Evolutionary conservation across 441 rosid species (phyloP).

Genomic region (Francoa sonchifolia): DNA sequence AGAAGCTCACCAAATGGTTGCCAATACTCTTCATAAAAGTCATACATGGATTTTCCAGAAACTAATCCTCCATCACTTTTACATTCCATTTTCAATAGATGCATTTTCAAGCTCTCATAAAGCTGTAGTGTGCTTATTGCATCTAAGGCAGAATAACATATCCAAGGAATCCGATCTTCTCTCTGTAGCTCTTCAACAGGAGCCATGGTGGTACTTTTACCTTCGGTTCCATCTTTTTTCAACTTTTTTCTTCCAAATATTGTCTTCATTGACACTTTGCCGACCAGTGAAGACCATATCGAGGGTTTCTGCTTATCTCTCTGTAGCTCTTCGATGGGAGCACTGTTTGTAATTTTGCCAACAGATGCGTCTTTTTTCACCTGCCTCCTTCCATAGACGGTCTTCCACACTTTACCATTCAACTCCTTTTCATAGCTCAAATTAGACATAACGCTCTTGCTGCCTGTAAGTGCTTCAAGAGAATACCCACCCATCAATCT

Average conservation of each 20-base stretch:
- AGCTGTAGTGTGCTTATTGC: conserved; percentile 80
- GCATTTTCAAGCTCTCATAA: conserved; percentile 58
- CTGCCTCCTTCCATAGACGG: too few relatives aligned
- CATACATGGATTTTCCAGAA: conserved; percentile 45
- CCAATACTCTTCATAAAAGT: conserved; percentile 74
- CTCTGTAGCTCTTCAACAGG: conserved; percentile 84
- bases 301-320: too few relatives aligned
- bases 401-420: conserved; percentile 78
- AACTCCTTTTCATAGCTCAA: conserved; percentile 35
- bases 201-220: conserved; percentile 50
- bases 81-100: conserved; percentile 48
- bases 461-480: conserved; percentile 86
- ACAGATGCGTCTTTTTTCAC: too few relatives aligned
- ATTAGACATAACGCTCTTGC: conserved; percentile 40
- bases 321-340: too few relatives aligned
- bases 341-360: too few relatives aligned
- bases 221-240: conserved; percentile 90
- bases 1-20: conserved; percentile 81
- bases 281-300: too few relatives aligned
- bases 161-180: conserved; percentile 62
- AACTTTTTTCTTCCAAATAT: conserved; percentile 74
- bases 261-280: conserved; percentile 76
- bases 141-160: conserved; percentile 87
- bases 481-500: conserved; percentile 73
- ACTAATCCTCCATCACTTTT: conserved; percentile 32